These are phyloP conservation scores for Didymella keratinophila DNA, from an alignment of 2,329 filamentous ascomycete species.

Conservation along the genomic window DNA sequence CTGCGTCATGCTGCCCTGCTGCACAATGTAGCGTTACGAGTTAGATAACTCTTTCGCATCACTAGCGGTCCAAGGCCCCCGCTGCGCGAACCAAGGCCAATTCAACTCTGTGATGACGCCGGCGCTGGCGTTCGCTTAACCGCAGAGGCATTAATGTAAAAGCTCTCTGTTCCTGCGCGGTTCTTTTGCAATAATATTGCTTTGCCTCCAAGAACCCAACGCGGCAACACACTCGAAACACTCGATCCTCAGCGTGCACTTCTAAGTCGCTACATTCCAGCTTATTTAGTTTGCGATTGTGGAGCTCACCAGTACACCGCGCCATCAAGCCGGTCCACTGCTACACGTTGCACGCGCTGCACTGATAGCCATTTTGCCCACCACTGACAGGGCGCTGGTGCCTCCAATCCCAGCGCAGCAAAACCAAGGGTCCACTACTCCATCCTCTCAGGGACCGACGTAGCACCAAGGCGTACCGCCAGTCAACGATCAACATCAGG, in stretches of 20 bases:
- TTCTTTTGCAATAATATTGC: slow-evolving; percentile 8
- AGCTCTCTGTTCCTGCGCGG: slow-evolving; percentile 8
- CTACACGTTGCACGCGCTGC: slow-evolving; percentile 35
- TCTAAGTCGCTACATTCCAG: slow-evolving; percentile 30
- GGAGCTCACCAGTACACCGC: slow-evolving; percentile 25
- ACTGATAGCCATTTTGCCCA: slow-evolving; percentile 33
- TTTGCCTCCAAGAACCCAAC: slow-evolving; percentile 10
- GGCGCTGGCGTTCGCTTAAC: slow-evolving; percentile 7
- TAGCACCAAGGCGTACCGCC: slow-evolving; percentile 36
- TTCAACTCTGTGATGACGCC: slow-evolving; percentile 14
- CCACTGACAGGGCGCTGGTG: slow-evolving; percentile 27
- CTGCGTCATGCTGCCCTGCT: slow-evolving; percentile 19
- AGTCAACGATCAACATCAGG: slow-evolving; percentile 44
- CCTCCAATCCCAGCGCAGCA: slow-evolving; percentile 28
- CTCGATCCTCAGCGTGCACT: slow-evolving; percentile 14
- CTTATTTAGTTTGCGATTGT: slow-evolving; percentile 34
- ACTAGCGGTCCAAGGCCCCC: slow-evolving; percentile 17
- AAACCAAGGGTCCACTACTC: slow-evolving; percentile 41
- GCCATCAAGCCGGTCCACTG: slow-evolving; percentile 36
- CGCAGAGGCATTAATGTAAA: slow-evolving; percentile 11
- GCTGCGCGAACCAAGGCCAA: slow-evolving; percentile 18
- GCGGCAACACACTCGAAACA: slow-evolving; percentile 17
- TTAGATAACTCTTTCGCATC: slow-evolving; percentile 14
- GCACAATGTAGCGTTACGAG: slow-evolving; percentile 18
- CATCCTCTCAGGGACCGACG: slow-evolving; percentile 35